Evolutionary conservation across 1,139 yeast genomes (phyloP).

Genomic region (Geotrichum histeridarum): DNA sequence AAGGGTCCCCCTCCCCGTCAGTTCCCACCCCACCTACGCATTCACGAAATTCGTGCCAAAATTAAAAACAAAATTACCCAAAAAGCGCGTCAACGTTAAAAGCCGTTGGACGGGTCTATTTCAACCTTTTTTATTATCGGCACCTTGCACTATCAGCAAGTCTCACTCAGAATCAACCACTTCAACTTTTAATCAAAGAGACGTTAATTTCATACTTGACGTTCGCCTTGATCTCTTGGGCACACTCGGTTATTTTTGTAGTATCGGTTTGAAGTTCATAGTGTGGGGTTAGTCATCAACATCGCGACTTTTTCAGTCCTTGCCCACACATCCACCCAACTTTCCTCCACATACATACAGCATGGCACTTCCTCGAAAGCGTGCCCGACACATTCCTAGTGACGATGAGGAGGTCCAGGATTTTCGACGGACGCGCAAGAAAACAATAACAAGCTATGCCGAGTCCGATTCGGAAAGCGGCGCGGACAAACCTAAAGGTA

Average conservation of each 20-base stretch:
- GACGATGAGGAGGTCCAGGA: conserved; percentile 16
- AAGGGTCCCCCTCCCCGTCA: too few species aligned
- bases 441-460: conserved; percentile 15
- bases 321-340: neutral
- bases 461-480: conserved; percentile 9
- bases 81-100: too few species aligned
- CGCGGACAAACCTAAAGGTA: conserved; percentile 4
- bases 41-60: too few species aligned
- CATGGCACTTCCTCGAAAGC: conserved; percentile 7
- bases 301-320: neutral
- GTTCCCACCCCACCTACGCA: too few species aligned
- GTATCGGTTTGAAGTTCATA: neutral
- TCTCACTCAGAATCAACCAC: too few species aligned
- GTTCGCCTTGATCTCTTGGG: too few species aligned
- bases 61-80: too few species aligned
- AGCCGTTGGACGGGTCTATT: too few species aligned
- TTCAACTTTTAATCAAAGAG: too few species aligned
- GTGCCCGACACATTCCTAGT: conserved; percentile 6
- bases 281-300: conserved; percentile 2
- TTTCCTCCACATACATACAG: neutral
- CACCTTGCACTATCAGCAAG: too few species aligned
- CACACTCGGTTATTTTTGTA: neutral
- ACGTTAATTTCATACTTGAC: too few species aligned
- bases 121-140: too few species aligned
- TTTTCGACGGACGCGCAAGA: conserved; percentile 16